phyloP scores from a whole-genome alignment of 2,329 filamentous ascomycete genomes.

The Fusarium sp. region DNA sequence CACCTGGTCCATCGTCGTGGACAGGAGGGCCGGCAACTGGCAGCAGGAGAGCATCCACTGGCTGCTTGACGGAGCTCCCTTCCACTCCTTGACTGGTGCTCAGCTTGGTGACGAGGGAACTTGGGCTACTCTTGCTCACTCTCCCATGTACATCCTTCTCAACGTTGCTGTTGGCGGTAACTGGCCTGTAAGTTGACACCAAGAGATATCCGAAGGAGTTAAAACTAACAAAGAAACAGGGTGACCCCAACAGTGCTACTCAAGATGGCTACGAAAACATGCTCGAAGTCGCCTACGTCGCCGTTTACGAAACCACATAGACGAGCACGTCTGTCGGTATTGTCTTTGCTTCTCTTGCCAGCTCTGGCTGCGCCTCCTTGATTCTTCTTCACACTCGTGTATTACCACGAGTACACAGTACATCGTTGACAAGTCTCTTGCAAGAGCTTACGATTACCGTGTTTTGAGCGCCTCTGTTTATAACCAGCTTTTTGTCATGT shows the following conservation, averaged over 20 bases:
- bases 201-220: too few species aligned
- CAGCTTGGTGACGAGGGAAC: constrained; percentile 54
- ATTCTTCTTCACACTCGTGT: background rate
- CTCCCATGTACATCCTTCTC: constrained; percentile 59
- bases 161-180: constrained; percentile 62
- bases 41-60: constrained; percentile 61
- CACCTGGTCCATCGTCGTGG: constrained; percentile 60
- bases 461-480: background rate
- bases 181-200: constrained; percentile 51
- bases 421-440: background rate
- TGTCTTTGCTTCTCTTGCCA: constrained; percentile 1
- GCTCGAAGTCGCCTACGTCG: constrained; percentile 56
- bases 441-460: constrained; percentile 4
- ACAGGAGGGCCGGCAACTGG: constrained; percentile 59
- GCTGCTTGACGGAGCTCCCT: constrained; percentile 59
- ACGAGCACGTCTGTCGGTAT: background rate
- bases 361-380: background rate
- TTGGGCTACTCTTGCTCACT: constrained; percentile 59
- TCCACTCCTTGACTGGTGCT: constrained; percentile 57
- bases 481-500: constrained; percentile 15
- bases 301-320: constrained; percentile 50
- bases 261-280: constrained; percentile 53
- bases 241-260: constrained; percentile 49
- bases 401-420: background rate
- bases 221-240: constrained; percentile 40